phyloP scores from a whole-genome alignment of 2,329 filamentous ascomycete genomes.

The Leptographium radiaticola region DNA sequence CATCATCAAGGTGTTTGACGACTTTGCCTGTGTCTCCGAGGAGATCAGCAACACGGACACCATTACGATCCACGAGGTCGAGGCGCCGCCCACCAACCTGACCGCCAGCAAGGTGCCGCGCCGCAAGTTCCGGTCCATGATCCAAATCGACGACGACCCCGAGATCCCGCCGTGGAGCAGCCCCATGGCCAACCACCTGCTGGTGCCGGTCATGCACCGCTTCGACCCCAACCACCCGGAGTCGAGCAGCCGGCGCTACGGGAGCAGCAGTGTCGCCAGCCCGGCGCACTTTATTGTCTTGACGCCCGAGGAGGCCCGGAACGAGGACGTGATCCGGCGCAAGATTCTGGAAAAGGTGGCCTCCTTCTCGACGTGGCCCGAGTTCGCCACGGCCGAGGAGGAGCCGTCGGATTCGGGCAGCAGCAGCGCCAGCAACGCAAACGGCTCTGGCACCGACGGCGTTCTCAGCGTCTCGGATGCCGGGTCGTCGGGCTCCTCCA shows the following conservation, averaged over 20 bases:
- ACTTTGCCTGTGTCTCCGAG: conserved; percentile 54
- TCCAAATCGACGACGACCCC: conserved; percentile 33
- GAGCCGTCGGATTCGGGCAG: conserved; percentile 8
- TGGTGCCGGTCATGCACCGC: conserved; percentile 61
- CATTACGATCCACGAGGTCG: conserved; percentile 63
- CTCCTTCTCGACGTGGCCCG: conserved; percentile 59
- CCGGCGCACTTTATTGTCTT: conserved; percentile 63
- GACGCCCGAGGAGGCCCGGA: conserved; percentile 54
- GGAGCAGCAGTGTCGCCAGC: conserved; percentile 15
- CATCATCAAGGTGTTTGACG: conserved; percentile 78
- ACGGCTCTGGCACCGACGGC: background rate
- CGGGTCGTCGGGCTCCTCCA: conserved; percentile 53
- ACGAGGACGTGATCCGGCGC: conserved; percentile 58
- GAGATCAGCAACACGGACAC: conserved; percentile 55
- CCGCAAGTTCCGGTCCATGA: conserved; percentile 35
- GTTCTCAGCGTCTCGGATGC: conserved; percentile 32
- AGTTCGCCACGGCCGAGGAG: conserved; percentile 45
- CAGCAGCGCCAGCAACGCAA: background rate
- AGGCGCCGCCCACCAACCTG: conserved; percentile 66
- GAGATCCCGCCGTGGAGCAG: conserved; percentile 43
- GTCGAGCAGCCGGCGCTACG: conserved; percentile 6
- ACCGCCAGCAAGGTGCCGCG: conserved; percentile 37
- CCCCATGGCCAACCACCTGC: conserved; percentile 48
- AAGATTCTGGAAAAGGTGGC: conserved; percentile 69
- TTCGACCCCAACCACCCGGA: conserved; percentile 19